A percentile compares a stretch with the other conserved stretches of the same genome.
Conservation (phyloP, 1,284 basidiomycete genomes). For the Athelia sp. region DNA sequence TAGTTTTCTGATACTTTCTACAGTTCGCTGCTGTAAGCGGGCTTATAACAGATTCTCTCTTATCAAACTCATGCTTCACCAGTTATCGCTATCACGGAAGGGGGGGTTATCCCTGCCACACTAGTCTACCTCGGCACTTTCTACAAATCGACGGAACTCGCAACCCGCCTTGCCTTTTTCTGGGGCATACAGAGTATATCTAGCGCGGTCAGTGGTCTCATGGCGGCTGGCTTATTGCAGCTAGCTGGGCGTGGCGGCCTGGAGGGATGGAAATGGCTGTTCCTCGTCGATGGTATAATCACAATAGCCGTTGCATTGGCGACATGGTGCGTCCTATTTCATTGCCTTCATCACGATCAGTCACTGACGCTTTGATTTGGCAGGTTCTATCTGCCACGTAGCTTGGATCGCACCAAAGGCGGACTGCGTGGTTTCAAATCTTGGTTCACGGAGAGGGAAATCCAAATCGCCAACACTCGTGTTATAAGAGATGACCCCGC, state of each 20-base stretch:
- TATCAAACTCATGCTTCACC: not conserved
- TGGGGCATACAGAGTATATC: constrained; percentile 31
- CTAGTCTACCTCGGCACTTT: constrained; percentile 33
- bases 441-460: constrained; percentile 28
- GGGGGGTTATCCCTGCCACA: constrained; percentile 32
- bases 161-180: constrained; percentile 32
- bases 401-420: constrained; percentile 21
- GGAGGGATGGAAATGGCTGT: constrained; percentile 37
- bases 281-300: constrained; percentile 31
- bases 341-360: not conserved
- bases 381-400: constrained; percentile 32
- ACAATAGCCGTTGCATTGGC: constrained; percentile 25
- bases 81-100: constrained; percentile 36
- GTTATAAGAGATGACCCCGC: constrained; percentile 31
- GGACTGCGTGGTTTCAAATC: constrained; percentile 24
- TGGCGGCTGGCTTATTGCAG: constrained; percentile 31
- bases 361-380: not conserved
- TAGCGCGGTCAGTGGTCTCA: constrained; percentile 31
- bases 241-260: constrained; percentile 27
- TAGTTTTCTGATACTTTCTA: not conserved
- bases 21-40: constrained; percentile 27
- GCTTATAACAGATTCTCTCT: no score
- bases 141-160: constrained; percentile 32
- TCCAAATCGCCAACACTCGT: constrained; percentile 29
- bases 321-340: constrained; percentile 20